Conservation (phyloP, 139 green algal species). For the Asterochloris sp. region DNA sequence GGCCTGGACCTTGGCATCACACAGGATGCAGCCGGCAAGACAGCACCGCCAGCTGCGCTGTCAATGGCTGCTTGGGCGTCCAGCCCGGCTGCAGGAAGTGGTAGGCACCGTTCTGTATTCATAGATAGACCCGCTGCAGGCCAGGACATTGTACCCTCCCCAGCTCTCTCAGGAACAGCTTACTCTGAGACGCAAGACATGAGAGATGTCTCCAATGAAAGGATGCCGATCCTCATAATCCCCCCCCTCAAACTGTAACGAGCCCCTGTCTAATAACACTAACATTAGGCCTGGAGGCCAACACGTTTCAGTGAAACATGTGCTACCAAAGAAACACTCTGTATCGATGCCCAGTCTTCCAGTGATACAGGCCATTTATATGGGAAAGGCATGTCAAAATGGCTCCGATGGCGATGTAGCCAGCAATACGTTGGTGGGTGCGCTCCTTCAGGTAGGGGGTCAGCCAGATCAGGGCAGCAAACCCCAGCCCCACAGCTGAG, state of each 20-base stretch:
- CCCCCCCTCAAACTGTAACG: too few species aligned
- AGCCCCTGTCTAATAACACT: too few species aligned
- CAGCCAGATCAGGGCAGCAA: slow-evolving; percentile 38
- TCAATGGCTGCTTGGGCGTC: too few species aligned
- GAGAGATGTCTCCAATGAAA: not conserved
- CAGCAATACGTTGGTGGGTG: not conserved
- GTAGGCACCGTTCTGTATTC: not conserved
- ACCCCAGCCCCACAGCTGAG: slow-evolving; percentile 52
- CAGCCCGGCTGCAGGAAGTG: not conserved
- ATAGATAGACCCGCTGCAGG: not conserved
- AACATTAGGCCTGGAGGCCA: too few species aligned
- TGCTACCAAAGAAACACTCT: slow-evolving; percentile 9
- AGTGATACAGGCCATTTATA: slow-evolving; percentile 10
- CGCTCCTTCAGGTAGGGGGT: slow-evolving; percentile 12
- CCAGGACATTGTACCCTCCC: too few species aligned
- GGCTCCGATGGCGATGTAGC: not conserved
- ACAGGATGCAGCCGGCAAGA: not conserved
- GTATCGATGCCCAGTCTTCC: slow-evolving; percentile 24
- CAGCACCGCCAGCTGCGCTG: not conserved
- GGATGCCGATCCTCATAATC: too few species aligned
- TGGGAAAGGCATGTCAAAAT: slow-evolving; percentile 10
- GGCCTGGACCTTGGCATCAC: not conserved
- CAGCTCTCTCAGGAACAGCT: not conserved
- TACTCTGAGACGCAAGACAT: not conserved
- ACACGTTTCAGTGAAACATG: too few species aligned